A percentile compares a stretch with the other conserved stretches of the same genome.
Conservation (phyloP, 129 eudicot genomes). For the Escallonia herrerae region DNA sequence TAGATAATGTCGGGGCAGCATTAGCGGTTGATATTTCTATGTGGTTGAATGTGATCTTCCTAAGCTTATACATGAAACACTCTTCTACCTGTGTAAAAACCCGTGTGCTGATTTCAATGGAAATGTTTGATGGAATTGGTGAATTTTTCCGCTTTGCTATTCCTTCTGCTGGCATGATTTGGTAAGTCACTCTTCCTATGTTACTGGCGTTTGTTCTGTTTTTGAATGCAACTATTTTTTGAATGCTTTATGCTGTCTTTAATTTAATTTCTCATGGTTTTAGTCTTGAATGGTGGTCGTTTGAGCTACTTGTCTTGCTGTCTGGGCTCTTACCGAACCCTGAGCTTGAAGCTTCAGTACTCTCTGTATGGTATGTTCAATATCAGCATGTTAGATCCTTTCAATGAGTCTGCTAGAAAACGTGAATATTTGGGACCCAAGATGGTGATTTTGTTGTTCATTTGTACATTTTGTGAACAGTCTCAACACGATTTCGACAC, state of each 20-base stretch:
- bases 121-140: slow-evolving; percentile 40
- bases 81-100: slow-evolving; percentile 53
- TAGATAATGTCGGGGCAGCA: slow-evolving; percentile 58
- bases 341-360: slow-evolving; percentile 69
- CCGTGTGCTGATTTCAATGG: slow-evolving; percentile 48
- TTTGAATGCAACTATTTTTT: too few relatives aligned
- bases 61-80: slow-evolving; percentile 45
- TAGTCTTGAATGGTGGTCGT: slow-evolving; percentile 91
- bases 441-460: too few relatives aligned
- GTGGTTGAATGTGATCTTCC: slow-evolving; percentile 56
- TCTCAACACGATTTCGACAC: slow-evolving; percentile 51
- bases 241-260: too few relatives aligned
- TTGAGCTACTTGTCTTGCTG: slow-evolving; percentile 61
- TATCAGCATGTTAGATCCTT: not conserved
- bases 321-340: slow-evolving; percentile 75
- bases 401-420: not conserved
- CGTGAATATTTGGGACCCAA: too few relatives aligned
- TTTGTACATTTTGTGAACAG: slow-evolving; percentile 27
- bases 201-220: not conserved
- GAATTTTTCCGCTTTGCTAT: slow-evolving; percentile 62
- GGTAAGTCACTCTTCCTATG: slow-evolving; percentile 28
- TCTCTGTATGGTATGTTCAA: slow-evolving; percentile 57
- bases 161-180: slow-evolving; percentile 67
- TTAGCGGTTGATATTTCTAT: slow-evolving; percentile 45
- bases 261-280: slow-evolving; percentile 3